Conservation (phyloP, 106 monocot genomes). For the Hemerocallis citrina region DNA sequence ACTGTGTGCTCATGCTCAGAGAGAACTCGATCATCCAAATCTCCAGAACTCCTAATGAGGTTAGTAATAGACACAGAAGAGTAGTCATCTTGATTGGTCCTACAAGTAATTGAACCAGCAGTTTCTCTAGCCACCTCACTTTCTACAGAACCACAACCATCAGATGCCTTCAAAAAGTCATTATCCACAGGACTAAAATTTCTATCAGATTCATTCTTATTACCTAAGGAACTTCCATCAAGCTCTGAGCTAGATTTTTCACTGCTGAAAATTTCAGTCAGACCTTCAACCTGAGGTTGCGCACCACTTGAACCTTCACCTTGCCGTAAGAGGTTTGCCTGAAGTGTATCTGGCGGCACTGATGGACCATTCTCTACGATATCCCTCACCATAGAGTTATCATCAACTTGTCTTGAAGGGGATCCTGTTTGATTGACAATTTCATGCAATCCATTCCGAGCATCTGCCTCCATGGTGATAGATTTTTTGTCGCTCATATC, state of each 20-base stretch:
- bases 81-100: conserved; percentile 10
- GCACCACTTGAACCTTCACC: neutral
- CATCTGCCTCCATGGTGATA: conserved; percentile 19
- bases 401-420: conserved; percentile 5
- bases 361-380: conserved; percentile 6
- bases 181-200: neutral
- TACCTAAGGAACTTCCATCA: conserved; percentile 6
- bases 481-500: conserved; percentile 33
- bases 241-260: conserved; percentile 13
- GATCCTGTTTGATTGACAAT: conserved; percentile 21
- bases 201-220: conserved; percentile 5
- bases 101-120: conserved; percentile 2
- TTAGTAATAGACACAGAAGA: neutral
- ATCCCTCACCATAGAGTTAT: conserved; percentile 8
- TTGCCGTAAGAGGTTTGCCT: conserved; percentile 10
- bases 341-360: conserved; percentile 8
- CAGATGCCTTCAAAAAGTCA: neutral
- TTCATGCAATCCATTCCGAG: conserved; percentile 13
- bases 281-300: conserved; percentile 1
- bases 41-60: neutral
- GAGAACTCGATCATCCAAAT: too few relatives aligned
- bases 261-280: conserved; percentile 8
- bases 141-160: neutral
- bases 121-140: neutral
- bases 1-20: neutral